Evolutionary conservation across 2,329 filamentous ascomycete genomes (phyloP).

Genomic region (Penicillium sp.): DNA sequence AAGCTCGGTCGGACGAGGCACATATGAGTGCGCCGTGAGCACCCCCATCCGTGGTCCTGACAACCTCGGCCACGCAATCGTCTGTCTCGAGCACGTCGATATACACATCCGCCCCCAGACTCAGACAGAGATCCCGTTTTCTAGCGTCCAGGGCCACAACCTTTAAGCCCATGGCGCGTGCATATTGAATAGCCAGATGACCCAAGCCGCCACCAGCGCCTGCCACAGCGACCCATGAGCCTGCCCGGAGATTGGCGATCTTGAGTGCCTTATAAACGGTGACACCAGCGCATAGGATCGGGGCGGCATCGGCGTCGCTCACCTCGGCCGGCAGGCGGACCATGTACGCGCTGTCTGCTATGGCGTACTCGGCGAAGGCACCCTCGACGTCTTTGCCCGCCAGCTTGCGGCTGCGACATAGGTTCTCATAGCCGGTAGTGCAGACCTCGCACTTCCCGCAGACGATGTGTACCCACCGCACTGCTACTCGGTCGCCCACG

Average conservation of each 20-base stretch:
- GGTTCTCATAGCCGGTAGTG: constrained; percentile 14
- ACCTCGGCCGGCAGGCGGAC: constrained; percentile 19
- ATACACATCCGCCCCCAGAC: constrained; percentile 37
- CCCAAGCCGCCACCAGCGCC: constrained; percentile 34
- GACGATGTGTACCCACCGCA: constrained; percentile 19
- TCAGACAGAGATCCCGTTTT: constrained; percentile 36
- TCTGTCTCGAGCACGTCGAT: constrained; percentile 30
- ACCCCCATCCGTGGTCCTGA: constrained; percentile 35
- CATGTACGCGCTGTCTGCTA: constrained; percentile 15
- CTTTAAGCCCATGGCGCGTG: constrained; percentile 28
- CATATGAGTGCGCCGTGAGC: constrained; percentile 39
- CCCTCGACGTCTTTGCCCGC: constrained; percentile 18
- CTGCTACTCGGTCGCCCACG: constrained; percentile 24
- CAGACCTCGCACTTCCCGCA: constrained; percentile 22
- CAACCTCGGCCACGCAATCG: constrained; percentile 28
- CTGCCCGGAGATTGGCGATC: constrained; percentile 33
- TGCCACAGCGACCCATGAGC: constrained; percentile 28
- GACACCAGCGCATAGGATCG: constrained; percentile 22
- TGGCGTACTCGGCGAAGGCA: constrained; percentile 20
- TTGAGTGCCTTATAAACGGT: constrained; percentile 23
- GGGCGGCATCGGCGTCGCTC: constrained; percentile 16
- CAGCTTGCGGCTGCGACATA: constrained; percentile 14
- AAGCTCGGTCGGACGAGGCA: constrained; percentile 36
- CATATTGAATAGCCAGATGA: constrained; percentile 22
- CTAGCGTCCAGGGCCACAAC: constrained; percentile 40